Percentiles rank a stretch among this genome's conserved stretches.
Conservation (phyloP, 1,139 yeast species). For the Nadsonia starkeyi-henricii region DNA sequence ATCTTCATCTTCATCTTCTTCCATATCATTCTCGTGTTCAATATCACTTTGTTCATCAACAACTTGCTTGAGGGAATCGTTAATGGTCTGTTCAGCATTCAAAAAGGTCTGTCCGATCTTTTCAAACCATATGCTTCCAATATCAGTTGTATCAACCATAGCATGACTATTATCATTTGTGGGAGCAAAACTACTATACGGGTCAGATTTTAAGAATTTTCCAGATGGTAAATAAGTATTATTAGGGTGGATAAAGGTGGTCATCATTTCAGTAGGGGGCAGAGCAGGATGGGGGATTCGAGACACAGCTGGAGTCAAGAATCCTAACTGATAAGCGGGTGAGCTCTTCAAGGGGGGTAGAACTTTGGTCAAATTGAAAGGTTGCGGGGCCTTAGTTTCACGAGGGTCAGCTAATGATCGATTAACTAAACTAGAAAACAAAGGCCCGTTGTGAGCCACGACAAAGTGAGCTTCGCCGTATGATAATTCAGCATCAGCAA, state of each 20-base stretch:
- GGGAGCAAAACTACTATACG: constrained; percentile 67
- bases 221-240: constrained; percentile 76
- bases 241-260: constrained; percentile 69
- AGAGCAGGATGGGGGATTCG: constrained; percentile 50
- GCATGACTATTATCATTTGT: constrained; percentile 54
- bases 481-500: constrained; percentile 40
- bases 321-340: constrained; percentile 32
- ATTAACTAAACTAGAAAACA: constrained; percentile 52
- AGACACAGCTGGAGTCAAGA: constrained; percentile 34
- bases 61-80: constrained; percentile 6
- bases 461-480: constrained; percentile 53
- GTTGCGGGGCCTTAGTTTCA: constrained; percentile 44
- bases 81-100: constrained; percentile 4
- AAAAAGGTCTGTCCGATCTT: constrained; percentile 36
- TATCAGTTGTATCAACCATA: constrained; percentile 48
- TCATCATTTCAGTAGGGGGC: constrained; percentile 54
- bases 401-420: constrained; percentile 58
- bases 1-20: constrained; percentile 9
- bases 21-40: constrained; percentile 8
- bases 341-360: constrained; percentile 34
- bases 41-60: constrained; percentile 2
- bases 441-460: constrained; percentile 38
- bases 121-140: constrained; percentile 66
- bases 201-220: constrained; percentile 62
- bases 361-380: constrained; percentile 43